Conservation (phyloP, 2,329 filamentous ascomycete genomes). For the Xylaria digitata region DNA sequence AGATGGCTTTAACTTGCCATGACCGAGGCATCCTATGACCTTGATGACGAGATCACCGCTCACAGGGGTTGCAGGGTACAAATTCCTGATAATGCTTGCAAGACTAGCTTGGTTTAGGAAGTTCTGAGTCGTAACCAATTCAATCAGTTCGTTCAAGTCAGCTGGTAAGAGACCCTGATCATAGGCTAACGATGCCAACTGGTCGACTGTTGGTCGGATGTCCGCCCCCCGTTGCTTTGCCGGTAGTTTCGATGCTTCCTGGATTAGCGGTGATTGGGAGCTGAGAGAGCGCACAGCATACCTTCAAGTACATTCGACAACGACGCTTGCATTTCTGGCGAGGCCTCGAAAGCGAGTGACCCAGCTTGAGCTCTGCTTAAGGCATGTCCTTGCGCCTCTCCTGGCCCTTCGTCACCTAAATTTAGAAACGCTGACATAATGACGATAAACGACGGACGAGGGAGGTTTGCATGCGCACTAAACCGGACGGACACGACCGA, state of each 20-base stretch:
- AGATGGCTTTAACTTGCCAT: slow-evolving; percentile 79
- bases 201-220: slow-evolving; percentile 73
- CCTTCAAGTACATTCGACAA: slow-evolving; percentile 44
- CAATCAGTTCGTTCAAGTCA: slow-evolving; percentile 71
- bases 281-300: slow-evolving; percentile 23
- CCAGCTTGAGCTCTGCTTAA: slow-evolving; percentile 4
- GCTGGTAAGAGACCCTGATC: slow-evolving; percentile 73
- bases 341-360: slow-evolving; percentile 13
- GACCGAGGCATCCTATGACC: slow-evolving; percentile 78
- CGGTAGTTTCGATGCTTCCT: slow-evolving; percentile 67
- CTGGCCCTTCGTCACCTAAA: slow-evolving; percentile 8
- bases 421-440: slow-evolving; percentile 27
- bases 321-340: slow-evolving; percentile 36
- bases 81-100: slow-evolving; percentile 74
- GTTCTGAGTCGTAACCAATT: slow-evolving; percentile 73
- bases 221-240: slow-evolving; percentile 73
- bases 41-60: slow-evolving; percentile 69
- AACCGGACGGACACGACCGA: background rate
- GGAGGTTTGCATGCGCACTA: background rate
- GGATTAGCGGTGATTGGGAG: slow-evolving; percentile 16
- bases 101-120: slow-evolving; percentile 81
- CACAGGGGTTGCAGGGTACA: slow-evolving; percentile 79
- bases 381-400: slow-evolving; percentile 12
- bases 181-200: slow-evolving; percentile 71
- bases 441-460: background rate